phyloP scores from a whole-genome alignment of 768 basidiomycete genomes.

The Antrodiella citrinella region DNA sequence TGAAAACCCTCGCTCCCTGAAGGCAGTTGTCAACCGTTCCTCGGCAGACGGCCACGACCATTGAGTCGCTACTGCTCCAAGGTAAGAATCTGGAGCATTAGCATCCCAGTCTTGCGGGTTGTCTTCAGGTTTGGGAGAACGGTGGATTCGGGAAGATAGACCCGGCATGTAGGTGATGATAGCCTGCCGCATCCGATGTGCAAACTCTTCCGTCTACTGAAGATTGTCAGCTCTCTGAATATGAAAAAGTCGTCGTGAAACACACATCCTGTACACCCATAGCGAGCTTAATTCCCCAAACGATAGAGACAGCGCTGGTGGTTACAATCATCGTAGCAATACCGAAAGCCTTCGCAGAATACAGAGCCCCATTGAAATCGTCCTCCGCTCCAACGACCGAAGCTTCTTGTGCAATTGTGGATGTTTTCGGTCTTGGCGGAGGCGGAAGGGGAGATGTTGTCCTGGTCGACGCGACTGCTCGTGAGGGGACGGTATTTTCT shows the following conservation, averaged over 20 bases:
- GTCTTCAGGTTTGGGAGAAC: constrained; percentile 27
- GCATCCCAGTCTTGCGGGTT: background rate
- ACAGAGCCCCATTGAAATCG: constrained; percentile 41
- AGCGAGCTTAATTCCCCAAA: constrained; percentile 41
- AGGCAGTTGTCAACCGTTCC: constrained; percentile 45
- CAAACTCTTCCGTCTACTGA: constrained; percentile 45
- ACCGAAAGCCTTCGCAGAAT: constrained; percentile 55
- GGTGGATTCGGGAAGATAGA: constrained; percentile 45
- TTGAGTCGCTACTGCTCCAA: background rate
- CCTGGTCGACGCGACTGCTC: background rate
- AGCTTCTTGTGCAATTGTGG: constrained; percentile 2
- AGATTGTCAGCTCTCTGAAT: constrained; percentile 1
- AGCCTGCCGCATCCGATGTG: constrained; percentile 42
- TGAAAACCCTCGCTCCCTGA: constrained; percentile 48
- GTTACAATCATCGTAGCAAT: constrained; percentile 57
- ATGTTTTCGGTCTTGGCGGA: background rate
- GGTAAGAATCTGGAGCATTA: constrained; percentile 5
- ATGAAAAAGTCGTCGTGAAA: constrained; percentile 10
- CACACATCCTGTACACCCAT: constrained; percentile 52
- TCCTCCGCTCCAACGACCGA: constrained; percentile 14
- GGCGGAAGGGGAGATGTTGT: background rate
- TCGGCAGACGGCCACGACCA: constrained; percentile 53
- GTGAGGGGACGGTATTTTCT: background rate
- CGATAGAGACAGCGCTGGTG: constrained; percentile 33
- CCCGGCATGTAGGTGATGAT: constrained; percentile 40